Base-by-base conservation (phyloP, 2,329 filamentous ascomycete genomes). In the Paraphaeosphaeria minitans region DNA sequence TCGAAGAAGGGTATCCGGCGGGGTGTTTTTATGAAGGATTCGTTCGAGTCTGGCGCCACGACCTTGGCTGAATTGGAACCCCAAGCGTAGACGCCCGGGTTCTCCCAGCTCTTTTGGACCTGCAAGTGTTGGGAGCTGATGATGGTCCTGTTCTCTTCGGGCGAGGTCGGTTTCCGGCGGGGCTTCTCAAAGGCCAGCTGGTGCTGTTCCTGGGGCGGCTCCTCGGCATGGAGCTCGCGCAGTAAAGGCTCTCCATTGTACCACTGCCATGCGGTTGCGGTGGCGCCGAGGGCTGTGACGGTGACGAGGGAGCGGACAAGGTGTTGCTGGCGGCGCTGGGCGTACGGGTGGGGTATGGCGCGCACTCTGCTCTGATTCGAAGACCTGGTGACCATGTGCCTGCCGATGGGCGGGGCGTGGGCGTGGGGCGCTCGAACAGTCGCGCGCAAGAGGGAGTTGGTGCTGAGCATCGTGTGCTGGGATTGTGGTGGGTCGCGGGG, bases 31-130 rank as follows among this genome's bases (percentile, higher is more conserved):
- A 98, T 83, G 62, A 89, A 85, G 31, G 81, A 80, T 55, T 97
- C 93, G 53, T 89, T 84, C 9, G 90, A 94, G 62, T 90, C 88
- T 0, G 93, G 93, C 43, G 93, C 93, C 39, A 91, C 91, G n/a
- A 97, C 93, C 66, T 85, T 85, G 60, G 93, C 92, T 16, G 82
- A 81, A 70, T 99, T 99, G 19, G 90, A 92, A 0, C 95, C 95
- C 94, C 95, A 99, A 5, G 90, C 87, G 77, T 96, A 98, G 0
- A 98, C 90, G 1, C 93, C 95, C 0, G 95, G 94, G 60, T 91
- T 88, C 77, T 87, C 86, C 82, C 87, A 85, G 77, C 91, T 96
- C 72, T 86, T 87, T 79, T 91, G 92, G 58, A 97, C 90, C 79
- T 97, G 94, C 6, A 92, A 79, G 78, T 96, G 92, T 74, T 96